Evolutionary conservation across 345 rosid species (phyloP), one percentile per base, ranked within the genome.

Genomic region (Populus deltoides): DNA sequence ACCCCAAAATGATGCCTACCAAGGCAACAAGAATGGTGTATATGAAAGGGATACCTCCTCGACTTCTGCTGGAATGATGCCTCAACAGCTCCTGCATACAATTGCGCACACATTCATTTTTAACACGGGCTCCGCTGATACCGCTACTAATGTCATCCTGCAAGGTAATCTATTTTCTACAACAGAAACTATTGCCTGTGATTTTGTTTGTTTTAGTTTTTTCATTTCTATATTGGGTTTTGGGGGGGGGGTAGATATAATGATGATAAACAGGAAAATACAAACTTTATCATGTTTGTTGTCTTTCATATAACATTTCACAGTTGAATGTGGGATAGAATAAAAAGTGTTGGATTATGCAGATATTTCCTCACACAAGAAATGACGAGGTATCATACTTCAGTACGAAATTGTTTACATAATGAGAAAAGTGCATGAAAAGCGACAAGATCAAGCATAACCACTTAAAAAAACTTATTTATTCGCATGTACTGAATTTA

Each of bases 1-100:
- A 93, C 38, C 94, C 98, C 88, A 93, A 70, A 70, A 95, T 73
- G 85, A 93, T 55, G 68, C 97, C 92, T 51, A 93, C 29, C 81
- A 91, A 79, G 77, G 91, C 99, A 31, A 95, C 80, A 24, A 95
- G 82, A 85, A 92, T 51, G 53, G 86, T 86, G 71, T 87, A 91
- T 71, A 84, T 47, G 53, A 91, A 73, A 1, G 93, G 75, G 70
- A 90, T 78, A 55, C 92, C 90, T 17, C 78, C 70, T 2, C 78
- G 79, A 39, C 84, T 82, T 85, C 69, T 85, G 80, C 75, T 87
- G 70, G 86, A 72, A 76, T 86, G 83, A 24, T 71, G 90, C 91
- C 81, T 86, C 81, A 91, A 71, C 65, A 77, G 55, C 71, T 93
- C 98, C 99, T 95, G 92, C 88, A 80, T 9, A 74, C 59, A 33